Conservation (phyloP, 331 rosid genomes). For the Prunus yedoensis region DNA sequence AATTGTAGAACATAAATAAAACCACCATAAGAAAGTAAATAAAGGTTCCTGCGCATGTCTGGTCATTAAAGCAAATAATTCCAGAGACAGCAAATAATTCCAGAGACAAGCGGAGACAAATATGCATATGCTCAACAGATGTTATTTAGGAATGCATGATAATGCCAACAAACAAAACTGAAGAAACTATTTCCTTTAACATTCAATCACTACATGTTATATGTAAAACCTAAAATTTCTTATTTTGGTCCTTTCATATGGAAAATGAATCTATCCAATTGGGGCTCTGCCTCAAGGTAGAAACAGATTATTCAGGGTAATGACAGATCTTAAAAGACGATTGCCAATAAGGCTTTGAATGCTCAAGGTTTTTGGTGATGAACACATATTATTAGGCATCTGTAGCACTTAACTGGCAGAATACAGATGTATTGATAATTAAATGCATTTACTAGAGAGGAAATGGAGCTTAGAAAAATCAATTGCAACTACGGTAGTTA, state of each 20-base stretch:
- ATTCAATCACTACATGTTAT: background rate
- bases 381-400: no score
- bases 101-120: background rate
- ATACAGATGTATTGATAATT: no score
- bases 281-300: background rate
- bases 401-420: no score
- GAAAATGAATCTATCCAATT: background rate
- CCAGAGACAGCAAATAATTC: background rate
- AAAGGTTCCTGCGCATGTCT: background rate
- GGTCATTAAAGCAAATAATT: background rate
- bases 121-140: background rate
- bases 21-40: background rate
- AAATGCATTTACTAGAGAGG: no score
- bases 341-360: no score
- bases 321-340: background rate
- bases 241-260: background rate
- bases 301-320: background rate
- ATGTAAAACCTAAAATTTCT: no score
- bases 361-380: no score
- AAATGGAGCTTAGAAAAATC: no score
- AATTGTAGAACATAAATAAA: constrained; percentile 7
- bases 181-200: background rate
- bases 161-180: background rate
- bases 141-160: background rate
- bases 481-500: no score